A percentile compares a stretch with the other conserved stretches of the same genome.
Evolutionary conservation across 768 basidiomycete species (phyloP).

Genomic region (Sarcomyxa edulis): DNA sequence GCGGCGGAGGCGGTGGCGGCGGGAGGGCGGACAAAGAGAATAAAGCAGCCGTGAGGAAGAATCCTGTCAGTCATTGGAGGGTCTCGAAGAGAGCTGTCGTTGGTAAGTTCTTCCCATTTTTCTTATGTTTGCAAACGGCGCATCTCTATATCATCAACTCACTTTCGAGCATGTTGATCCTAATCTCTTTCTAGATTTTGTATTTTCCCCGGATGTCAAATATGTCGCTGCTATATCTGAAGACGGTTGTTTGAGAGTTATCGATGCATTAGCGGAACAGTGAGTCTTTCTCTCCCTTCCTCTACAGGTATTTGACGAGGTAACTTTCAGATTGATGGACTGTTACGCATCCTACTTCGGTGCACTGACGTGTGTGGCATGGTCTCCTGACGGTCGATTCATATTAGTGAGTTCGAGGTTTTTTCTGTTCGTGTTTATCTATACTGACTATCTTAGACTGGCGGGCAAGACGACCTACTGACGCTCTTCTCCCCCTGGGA

Average conservation of each 20-base stretch:
- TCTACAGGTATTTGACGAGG: conserved; percentile 3
- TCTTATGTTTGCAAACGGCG: neutral
- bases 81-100: conserved; percentile 67
- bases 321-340: conserved; percentile 70
- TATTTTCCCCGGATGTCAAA: conserved; percentile 91
- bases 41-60: conserved; percentile 65
- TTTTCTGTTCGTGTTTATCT: conserved; percentile 2
- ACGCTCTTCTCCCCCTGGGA: conserved; percentile 96
- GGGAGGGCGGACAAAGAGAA: conserved; percentile 62
- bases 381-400: conserved; percentile 95
- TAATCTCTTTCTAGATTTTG: conserved; percentile 55
- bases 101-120: conserved; percentile 37
- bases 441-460: conserved; percentile 49
- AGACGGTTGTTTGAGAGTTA: conserved; percentile 86
- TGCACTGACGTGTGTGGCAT: conserved; percentile 81
- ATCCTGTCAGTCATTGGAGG: conserved; percentile 90
- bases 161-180: neutral
- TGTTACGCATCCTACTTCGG: conserved; percentile 96
- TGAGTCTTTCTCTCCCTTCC: conserved; percentile 28
- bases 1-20: conserved; percentile 8
- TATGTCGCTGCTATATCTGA: conserved; percentile 88
- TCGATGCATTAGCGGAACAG: conserved; percentile 86
- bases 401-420: conserved; percentile 54
- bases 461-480: conserved; percentile 94
- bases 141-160: too few relatives aligned